Base-by-base conservation (phyloP, 345 rosid genomes). In the Citrus hindsii region DNA sequence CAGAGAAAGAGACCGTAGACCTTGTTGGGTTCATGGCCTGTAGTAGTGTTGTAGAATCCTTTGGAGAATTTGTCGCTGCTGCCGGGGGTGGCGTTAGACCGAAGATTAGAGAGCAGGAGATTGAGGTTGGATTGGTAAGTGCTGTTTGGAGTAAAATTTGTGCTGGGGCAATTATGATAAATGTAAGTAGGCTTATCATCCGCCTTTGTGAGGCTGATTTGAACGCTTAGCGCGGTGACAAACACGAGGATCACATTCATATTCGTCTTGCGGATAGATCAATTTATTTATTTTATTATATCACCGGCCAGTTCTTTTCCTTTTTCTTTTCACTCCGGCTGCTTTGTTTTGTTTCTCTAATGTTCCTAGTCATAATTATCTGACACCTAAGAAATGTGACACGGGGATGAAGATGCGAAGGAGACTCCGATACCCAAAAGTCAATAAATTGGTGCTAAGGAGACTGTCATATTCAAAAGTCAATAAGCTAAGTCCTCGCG, bases 1-100 rank as follows among this genome's bases (percentile, higher is more conserved):
- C 91, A 86, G 62, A 85, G 18, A 60, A 60, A 71, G 48, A 75
- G 77, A 71, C 74, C 85, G 51, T 77, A 80, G 33, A 82, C 81
- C 7, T n/a, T 21, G 28, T 76, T 53, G 0, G 77, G 63, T 22
- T 40, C 68, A 0, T 19, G 19, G 10, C 86, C 86, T 2, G 12
- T 5, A 4, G 71, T 69, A 16, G 67, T 3, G 59, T 13, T 4
- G 67, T 42, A 81, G 79, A 80, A 85, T 21, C 79, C 76, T 16
- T 40, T 24, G 69, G n/a, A 14, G 63, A 79, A 78, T 0, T 32
- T 27, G 12, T 35, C 38, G 51, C 4, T 46, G 51, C 51, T 13
- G 12, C 32, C 73, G n/a, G 12, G 9, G 77, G 63, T 24, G 46
- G 78, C 10, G 6, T 53, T 71, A 9, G 73, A 24, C 32, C 69